Conservation (phyloP, 2,329 filamentous ascomycete species). For the Ophiostoma montium region DNA sequence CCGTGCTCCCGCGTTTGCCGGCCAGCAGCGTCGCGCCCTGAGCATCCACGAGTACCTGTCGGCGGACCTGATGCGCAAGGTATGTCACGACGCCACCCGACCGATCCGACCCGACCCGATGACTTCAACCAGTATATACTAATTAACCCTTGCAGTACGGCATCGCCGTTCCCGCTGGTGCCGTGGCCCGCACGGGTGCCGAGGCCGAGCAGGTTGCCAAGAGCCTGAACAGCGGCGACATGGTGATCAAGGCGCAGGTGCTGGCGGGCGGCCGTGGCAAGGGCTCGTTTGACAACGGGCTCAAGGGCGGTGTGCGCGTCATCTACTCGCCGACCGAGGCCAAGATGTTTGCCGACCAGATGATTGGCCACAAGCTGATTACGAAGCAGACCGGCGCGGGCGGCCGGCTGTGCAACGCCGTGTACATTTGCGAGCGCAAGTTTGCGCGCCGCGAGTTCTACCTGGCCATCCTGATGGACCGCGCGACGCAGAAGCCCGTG, state of each 20-base stretch:
- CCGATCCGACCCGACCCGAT: background rate
- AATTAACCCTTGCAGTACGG: constrained; percentile 55
- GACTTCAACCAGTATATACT: background rate
- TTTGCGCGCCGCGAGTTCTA: constrained; percentile 99
- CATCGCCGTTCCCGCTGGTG: constrained; percentile 80
- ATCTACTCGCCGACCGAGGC: constrained; percentile 97
- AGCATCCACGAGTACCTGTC: constrained; percentile 98
- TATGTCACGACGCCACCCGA: constrained; percentile 21
- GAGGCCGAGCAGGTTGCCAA: constrained; percentile 90
- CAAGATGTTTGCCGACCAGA: constrained; percentile 95
- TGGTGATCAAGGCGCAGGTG: constrained; percentile 99
- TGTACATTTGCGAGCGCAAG: constrained; percentile 99
- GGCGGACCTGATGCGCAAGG: constrained; percentile 71
- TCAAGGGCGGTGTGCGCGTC: constrained; percentile 96
- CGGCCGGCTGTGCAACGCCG: constrained; percentile 88
- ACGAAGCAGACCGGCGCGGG: constrained; percentile 96
- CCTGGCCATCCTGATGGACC: constrained; percentile 97
- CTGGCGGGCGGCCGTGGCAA: constrained; percentile 96
- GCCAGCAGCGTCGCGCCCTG: constrained; percentile 72
- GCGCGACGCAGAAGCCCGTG: constrained; percentile 75
- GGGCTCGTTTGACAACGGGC: constrained; percentile 92
- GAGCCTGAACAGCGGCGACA: constrained; percentile 82
- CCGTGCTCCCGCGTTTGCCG: constrained; percentile 42
- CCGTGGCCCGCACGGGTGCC: constrained; percentile 66
- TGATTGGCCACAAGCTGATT: constrained; percentile 99